phyloP scores from a whole-genome alignment of 2,329 filamentous ascomycete genomes.

The Botrytis deweyae region DNA sequence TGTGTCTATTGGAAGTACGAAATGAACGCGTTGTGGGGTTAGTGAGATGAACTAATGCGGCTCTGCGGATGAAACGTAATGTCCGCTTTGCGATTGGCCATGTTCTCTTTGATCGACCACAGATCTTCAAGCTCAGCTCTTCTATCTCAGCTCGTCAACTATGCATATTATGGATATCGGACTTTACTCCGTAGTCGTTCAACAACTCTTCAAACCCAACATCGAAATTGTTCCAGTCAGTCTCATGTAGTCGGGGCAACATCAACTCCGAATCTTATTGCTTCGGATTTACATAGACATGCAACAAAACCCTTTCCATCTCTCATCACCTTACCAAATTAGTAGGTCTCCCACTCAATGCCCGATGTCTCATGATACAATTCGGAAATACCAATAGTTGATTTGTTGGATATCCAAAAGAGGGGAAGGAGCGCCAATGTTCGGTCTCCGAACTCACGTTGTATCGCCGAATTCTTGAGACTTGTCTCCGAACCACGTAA shows the following conservation, averaged over 20 bases:
- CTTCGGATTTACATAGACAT: not conserved
- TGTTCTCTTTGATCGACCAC: not conserved
- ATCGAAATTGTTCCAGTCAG: not conserved
- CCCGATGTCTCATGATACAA: not conserved
- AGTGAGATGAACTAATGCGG: not conserved
- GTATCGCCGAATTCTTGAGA: not conserved
- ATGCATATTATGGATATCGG: not conserved
- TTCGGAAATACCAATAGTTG: not conserved
- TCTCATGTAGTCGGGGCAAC: not conserved
- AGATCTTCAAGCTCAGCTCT: not conserved
- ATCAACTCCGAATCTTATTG: not conserved
- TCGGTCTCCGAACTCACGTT: not conserved
- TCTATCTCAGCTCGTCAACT: not conserved
- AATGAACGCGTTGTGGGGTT: not conserved
- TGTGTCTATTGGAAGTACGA: not conserved
- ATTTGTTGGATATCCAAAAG: not conserved
- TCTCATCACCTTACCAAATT: not conserved
- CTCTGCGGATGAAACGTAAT: not conserved
- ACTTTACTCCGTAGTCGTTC: not conserved
- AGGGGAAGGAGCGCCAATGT: not conserved
- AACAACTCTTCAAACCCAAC: not conserved
- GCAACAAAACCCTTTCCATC: not conserved
- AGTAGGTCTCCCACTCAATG: not conserved
- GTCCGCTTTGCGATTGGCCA: not conserved
- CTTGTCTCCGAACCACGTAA: not conserved